Conservation (phyloP, 2,329 filamentous ascomycete genomes). For the Colletotrichum theobromicola region DNA sequence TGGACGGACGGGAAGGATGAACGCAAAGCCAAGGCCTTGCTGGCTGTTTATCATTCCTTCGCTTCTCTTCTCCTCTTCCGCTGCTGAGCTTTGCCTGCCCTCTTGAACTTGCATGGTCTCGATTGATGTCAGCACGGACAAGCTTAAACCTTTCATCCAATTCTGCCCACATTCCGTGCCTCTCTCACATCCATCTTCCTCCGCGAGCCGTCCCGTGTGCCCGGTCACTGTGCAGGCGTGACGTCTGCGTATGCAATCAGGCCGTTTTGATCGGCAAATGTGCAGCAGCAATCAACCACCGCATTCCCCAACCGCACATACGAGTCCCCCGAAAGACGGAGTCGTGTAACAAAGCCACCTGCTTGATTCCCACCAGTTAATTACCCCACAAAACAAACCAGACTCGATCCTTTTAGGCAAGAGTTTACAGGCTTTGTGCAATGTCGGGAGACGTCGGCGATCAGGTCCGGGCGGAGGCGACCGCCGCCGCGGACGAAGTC, state of each 20-base stretch:
- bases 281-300: not conserved
- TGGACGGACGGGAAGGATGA: not conserved
- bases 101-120: not conserved
- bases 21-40: not conserved
- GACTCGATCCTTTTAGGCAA: not conserved
- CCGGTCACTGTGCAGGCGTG: not conserved
- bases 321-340: not conserved
- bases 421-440: not conserved
- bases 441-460: not conserved
- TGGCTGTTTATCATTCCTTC: not conserved
- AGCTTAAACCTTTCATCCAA: not conserved
- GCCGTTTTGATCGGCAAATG: not conserved
- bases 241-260: not conserved
- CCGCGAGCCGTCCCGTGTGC: not conserved
- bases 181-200: not conserved
- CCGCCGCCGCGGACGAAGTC: constrained; percentile 10
- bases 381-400: not conserved
- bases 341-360: not conserved
- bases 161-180: not conserved
- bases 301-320: not conserved
- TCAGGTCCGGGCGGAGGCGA: constrained; percentile 1
- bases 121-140: not conserved
- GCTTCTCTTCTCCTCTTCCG: not conserved
- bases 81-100: not conserved
- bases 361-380: not conserved